Percentiles rank a stretch among this genome's conserved stretches.
These are phyloP conservation scores for Didymella glomerata DNA, from an alignment of 2,329 filamentous ascomycete genomes.

Conservation along the genomic window DNA sequence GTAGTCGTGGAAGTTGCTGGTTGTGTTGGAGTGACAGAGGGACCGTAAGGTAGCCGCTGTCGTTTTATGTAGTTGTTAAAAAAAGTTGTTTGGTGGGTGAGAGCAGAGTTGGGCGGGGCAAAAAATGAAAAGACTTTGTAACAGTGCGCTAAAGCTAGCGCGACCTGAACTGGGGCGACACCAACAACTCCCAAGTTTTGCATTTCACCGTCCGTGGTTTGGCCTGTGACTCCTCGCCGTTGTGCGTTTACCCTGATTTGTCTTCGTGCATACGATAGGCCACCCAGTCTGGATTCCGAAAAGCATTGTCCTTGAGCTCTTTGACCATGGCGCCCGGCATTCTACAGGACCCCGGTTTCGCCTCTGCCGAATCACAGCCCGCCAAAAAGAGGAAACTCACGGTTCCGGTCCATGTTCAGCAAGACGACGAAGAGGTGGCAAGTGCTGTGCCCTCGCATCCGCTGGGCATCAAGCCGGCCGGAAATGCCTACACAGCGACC, in stretches of 20 bases:
- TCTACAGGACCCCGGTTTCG: conserved; percentile 35
- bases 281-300: conserved; percentile 19
- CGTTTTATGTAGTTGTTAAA: conserved; percentile 36
- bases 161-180: conserved; percentile 14
- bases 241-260: conserved; percentile 6
- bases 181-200: conserved; percentile 13
- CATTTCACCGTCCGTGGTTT: conserved; percentile 11
- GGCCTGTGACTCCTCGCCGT: conserved; percentile 15
- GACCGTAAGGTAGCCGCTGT: conserved; percentile 22
- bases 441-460: conserved; percentile 78
- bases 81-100: conserved; percentile 37
- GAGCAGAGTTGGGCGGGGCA: conserved; percentile 36
- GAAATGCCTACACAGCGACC: conserved; percentile 76
- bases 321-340: conserved; percentile 48
- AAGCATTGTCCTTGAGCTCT: conserved; percentile 9
- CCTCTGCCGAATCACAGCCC: conserved; percentile 44
- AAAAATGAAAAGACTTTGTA: conserved; percentile 24
- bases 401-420: conserved; percentile 27
- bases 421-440: conserved; percentile 51
- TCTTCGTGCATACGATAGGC: conserved; percentile 13
- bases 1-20: conserved; percentile 50
- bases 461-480: conserved; percentile 82
- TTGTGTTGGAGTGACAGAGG: conserved; percentile 22
- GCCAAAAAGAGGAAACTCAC: conserved; percentile 47
- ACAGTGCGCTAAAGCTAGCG: conserved; percentile 20